A percentile compares a stretch with the other conserved stretches of the same genome.
Evolutionary conservation across 352 stramenopile species (phyloP).

Genomic region (Globisporangium yorkense): DNA sequence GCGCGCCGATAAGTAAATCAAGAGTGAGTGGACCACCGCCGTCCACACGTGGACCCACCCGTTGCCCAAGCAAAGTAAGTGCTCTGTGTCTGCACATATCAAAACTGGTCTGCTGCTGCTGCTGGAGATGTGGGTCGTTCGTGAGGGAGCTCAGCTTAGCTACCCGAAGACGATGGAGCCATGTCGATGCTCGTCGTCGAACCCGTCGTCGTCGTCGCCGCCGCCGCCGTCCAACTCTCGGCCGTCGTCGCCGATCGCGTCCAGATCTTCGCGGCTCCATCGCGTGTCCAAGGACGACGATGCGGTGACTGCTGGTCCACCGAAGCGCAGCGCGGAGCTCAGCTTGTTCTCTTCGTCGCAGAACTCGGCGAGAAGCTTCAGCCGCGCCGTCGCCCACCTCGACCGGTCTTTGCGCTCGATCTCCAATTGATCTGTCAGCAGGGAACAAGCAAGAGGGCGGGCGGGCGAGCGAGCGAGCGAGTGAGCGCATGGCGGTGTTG

Average conservation of each 20-base stretch:
- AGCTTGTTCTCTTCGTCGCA: slow-evolving; percentile 80
- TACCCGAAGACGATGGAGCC: slow-evolving; percentile 39
- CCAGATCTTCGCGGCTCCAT: slow-evolving; percentile 2
- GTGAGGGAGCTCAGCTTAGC: neutral
- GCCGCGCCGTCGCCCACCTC: slow-evolving; percentile 53
- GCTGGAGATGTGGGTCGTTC: neutral
- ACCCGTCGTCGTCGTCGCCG: slow-evolving; percentile 5
- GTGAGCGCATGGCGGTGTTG: neutral
- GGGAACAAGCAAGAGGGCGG: neutral
- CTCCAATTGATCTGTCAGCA: slow-evolving; percentile 48
- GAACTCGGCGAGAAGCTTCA: slow-evolving; percentile 74
- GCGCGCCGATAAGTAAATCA: neutral
- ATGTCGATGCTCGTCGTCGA: slow-evolving; percentile 13
- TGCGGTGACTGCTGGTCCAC: neutral
- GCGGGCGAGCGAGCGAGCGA: neutral
- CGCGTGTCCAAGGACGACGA: neutral
- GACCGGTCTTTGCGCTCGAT: slow-evolving; percentile 55
- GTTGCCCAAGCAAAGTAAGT: neutral
- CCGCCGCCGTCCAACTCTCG: neutral
- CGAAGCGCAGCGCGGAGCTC: slow-evolving; percentile 21
- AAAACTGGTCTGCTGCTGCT: neutral
- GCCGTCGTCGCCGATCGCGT: slow-evolving; percentile 1
- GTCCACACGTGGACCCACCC: no score
- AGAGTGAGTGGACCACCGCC: neutral
- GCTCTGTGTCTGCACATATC: neutral